Percentiles rank a stretch among this genome's conserved stretches.
phyloP scores from a whole-genome alignment of 2,329 filamentous ascomycete genomes.

The Aspergillus persii region DNA sequence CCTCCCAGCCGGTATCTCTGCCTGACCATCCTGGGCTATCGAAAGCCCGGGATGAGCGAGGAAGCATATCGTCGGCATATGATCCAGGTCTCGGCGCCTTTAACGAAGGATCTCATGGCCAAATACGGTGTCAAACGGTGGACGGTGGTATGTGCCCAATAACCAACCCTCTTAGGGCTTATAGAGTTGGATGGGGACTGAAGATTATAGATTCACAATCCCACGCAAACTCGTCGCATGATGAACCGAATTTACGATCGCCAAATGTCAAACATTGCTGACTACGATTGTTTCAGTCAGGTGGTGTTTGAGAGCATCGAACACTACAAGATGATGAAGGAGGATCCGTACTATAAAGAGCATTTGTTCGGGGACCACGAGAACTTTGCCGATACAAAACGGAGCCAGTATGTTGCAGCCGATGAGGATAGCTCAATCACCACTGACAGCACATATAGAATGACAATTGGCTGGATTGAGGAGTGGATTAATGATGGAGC shows the following conservation, averaged over 20 bases:
- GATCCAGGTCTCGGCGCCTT: constrained; percentile 46
- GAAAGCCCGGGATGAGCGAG: constrained; percentile 48
- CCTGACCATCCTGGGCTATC: constrained; percentile 51
- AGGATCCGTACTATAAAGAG: constrained; percentile 50
- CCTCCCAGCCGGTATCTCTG: constrained; percentile 31
- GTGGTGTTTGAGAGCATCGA: constrained; percentile 47
- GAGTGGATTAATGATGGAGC: constrained; percentile 24
- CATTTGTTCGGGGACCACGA: constrained; percentile 48
- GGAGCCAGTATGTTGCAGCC: constrained; percentile 29
- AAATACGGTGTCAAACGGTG: constrained; percentile 50
- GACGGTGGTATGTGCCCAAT: constrained; percentile 37
- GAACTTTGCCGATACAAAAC: constrained; percentile 51
- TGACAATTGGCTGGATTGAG: constrained; percentile 49
- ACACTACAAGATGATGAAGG: constrained; percentile 49
- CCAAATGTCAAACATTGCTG: constrained; percentile 48
- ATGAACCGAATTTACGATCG: constrained; percentile 45
- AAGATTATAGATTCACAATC: constrained; percentile 40
- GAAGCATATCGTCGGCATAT: constrained; percentile 50
- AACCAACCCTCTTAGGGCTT: constrained; percentile 14
- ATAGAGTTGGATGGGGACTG: too few relatives aligned
- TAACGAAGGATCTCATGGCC: constrained; percentile 50
- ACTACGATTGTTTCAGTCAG: constrained; percentile 53
- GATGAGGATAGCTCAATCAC: background rate
- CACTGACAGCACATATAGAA: constrained; percentile 25
- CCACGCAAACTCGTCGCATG: constrained; percentile 31